phyloP scores from a whole-genome alignment of 345 rosid genomes.

The Litchi chinensis region DNA sequence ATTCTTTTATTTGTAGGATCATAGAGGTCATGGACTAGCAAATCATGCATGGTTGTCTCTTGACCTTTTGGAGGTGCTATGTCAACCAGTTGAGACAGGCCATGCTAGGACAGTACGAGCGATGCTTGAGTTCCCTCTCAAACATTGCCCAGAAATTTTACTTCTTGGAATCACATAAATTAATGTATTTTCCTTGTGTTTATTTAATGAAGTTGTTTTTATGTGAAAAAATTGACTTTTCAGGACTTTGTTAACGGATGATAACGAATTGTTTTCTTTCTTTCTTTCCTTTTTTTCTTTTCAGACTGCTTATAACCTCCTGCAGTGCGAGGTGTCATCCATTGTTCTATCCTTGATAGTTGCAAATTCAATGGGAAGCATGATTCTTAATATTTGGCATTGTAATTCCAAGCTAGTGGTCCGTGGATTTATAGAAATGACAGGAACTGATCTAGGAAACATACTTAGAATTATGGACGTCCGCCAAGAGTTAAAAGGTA shows the following conservation, averaged over 20 bases:
- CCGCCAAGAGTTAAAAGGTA: slow-evolving; percentile 42
- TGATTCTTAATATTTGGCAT: slow-evolving; percentile 40
- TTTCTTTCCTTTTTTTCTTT: not conserved
- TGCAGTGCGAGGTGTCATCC: slow-evolving; percentile 33
- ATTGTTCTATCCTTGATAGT: slow-evolving; percentile 30
- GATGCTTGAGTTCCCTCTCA: slow-evolving; percentile 42
- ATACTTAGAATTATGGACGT: slow-evolving; percentile 28
- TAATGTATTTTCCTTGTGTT: slow-evolving; percentile 21
- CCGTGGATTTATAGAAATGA: slow-evolving; percentile 33
- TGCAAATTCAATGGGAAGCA: slow-evolving; percentile 21
- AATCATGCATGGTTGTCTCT: slow-evolving; percentile 46
- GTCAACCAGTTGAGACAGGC: slow-evolving; percentile 44
- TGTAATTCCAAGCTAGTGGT: slow-evolving; percentile 32
- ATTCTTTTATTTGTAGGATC: slow-evolving; percentile 20
- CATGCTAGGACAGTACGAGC: slow-evolving; percentile 33
- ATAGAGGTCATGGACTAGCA: slow-evolving; percentile 32
- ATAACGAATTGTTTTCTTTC: not conserved
- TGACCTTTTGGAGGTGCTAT: slow-evolving; percentile 42
- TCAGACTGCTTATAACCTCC: slow-evolving; percentile 46
- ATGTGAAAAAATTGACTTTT: not conserved
- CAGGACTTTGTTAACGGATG: not conserved
- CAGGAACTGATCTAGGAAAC: not conserved
- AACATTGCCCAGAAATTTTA: slow-evolving; percentile 37
- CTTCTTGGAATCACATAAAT: slow-evolving; percentile 39
- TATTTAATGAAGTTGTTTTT: not conserved